A percentile compares a stretch with the other conserved stretches of the same genome.
These are phyloP conservation scores for Dipodascus geniculatus DNA, from an alignment of 805 yeast genomes.

Conservation along the genomic window DNA sequence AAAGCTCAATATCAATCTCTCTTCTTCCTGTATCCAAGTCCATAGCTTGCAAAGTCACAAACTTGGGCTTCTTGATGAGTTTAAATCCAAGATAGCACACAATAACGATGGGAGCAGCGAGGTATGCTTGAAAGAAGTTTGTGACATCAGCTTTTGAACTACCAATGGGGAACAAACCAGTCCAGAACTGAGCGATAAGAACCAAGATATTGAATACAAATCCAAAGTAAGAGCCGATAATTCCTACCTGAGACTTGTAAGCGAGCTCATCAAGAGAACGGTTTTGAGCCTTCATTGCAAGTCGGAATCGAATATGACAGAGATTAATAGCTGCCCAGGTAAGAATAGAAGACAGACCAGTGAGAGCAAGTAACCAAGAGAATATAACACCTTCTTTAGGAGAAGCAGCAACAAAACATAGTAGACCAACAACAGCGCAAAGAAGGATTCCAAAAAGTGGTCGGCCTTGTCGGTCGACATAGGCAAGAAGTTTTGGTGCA, in stretches of 20 bases:
- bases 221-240: slow-evolving; percentile 57
- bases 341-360: slow-evolving; percentile 59
- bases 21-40: slow-evolving; percentile 55
- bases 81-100: slow-evolving; percentile 39
- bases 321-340: slow-evolving; percentile 65
- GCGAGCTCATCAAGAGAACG: slow-evolving; percentile 55
- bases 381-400: slow-evolving; percentile 37
- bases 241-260: slow-evolving; percentile 56
- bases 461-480: slow-evolving; percentile 68
- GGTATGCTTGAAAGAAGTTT: slow-evolving; percentile 37
- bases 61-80: slow-evolving; percentile 33
- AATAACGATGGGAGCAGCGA: slow-evolving; percentile 33
- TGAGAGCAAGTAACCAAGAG: slow-evolving; percentile 57
- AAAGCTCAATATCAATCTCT: slow-evolving; percentile 39
- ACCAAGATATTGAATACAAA: slow-evolving; percentile 44
- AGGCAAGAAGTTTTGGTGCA: slow-evolving; percentile 50
- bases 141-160: slow-evolving; percentile 21
- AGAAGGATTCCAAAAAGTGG: slow-evolving; percentile 55
- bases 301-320: slow-evolving; percentile 54
- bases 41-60: slow-evolving; percentile 36
- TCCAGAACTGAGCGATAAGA: slow-evolving; percentile 71
- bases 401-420: slow-evolving; percentile 55
- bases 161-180: slow-evolving; percentile 62
- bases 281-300: slow-evolving; percentile 43
- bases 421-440: slow-evolving; percentile 38